Conservation (phyloP, 2,329 filamentous ascomycete species). For the Paraphaeosphaeria sporulosa region DNA sequence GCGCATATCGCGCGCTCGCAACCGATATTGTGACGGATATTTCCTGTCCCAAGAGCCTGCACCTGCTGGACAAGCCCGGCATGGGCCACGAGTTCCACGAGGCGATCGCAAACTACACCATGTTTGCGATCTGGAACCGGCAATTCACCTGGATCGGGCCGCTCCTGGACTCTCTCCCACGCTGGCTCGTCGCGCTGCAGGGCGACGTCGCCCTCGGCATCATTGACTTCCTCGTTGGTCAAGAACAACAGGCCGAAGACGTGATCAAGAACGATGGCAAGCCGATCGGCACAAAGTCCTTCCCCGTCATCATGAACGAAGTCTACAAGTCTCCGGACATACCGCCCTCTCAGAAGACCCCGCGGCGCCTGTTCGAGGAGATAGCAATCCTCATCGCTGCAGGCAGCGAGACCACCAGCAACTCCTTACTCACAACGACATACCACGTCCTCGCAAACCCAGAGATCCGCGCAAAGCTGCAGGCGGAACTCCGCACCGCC, state of each 20-base stretch:
- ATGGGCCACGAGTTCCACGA: slow-evolving; percentile 9
- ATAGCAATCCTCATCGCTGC: slow-evolving; percentile 40
- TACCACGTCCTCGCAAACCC: slow-evolving; percentile 34
- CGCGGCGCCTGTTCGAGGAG: slow-evolving; percentile 14
- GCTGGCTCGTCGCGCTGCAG: slow-evolving; percentile 12
- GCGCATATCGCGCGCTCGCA: slow-evolving; percentile 11
- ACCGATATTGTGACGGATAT: slow-evolving; percentile 15
- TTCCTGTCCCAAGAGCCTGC: slow-evolving; percentile 8
- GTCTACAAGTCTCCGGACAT: slow-evolving; percentile 15
- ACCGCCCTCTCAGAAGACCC: slow-evolving; percentile 14
- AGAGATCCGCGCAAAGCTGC: slow-evolving; percentile 16
- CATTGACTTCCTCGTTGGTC: slow-evolving; percentile 1
- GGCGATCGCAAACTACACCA: slow-evolving; percentile 7
- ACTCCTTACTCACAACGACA: slow-evolving; percentile 36
- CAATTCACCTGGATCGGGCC: slow-evolving; percentile 1
- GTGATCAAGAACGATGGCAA: slow-evolving; percentile 18
- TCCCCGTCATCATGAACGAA: slow-evolving; percentile 23
- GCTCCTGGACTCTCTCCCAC: slow-evolving; percentile 3
- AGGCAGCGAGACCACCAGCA: slow-evolving; percentile 48
- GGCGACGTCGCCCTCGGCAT: slow-evolving; percentile 11
- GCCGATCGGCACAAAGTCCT: slow-evolving; percentile 14
- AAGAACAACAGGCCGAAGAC: slow-evolving; percentile 9
- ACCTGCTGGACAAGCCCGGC: slow-evolving; percentile 13
- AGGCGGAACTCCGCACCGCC: slow-evolving; percentile 15
- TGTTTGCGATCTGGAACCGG: slow-evolving; percentile 8